Percentiles rank a stretch among this genome's conserved stretches.
Conservation (phyloP, 345 rosid species). For the Clarkia xantiana region DNA sequence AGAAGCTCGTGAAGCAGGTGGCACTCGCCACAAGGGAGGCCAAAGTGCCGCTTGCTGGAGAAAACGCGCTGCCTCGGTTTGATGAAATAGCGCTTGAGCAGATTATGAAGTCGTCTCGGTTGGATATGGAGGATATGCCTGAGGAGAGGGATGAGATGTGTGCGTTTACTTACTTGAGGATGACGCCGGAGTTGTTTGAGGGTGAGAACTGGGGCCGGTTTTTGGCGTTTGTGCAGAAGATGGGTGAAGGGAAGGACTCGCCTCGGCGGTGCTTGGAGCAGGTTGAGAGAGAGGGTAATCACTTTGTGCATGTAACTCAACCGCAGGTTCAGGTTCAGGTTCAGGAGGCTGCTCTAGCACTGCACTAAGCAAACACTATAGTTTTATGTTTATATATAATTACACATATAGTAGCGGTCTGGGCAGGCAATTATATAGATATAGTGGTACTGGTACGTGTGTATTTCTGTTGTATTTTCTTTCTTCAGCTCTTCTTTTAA, state of each 20-base stretch:
- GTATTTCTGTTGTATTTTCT: no score
- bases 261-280: conserved; percentile 50
- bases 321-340: conserved; percentile 31
- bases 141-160: conserved; percentile 54
- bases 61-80: conserved; percentile 76
- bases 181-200: conserved; percentile 70
- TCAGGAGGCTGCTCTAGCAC: conserved; percentile 65
- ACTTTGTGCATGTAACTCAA: conserved; percentile 57
- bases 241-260: conserved; percentile 60
- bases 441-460: no score
- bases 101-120: conserved; percentile 48
- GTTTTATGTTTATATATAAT: no score
- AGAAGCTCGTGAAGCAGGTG: conserved; percentile 86
- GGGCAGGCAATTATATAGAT: no score
- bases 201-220: conserved; percentile 74
- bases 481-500: no score
- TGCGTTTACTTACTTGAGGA: conserved; percentile 91
- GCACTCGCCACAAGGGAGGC: conserved; percentile 59
- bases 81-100: conserved; percentile 69
- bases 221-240: conserved; percentile 84
- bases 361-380: not conserved
- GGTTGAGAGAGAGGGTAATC: conserved; percentile 87
- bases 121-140: conserved; percentile 28
- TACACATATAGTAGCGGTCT: no score
- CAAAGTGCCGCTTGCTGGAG: conserved; percentile 73